phyloP scores from a whole-genome alignment of 2,329 filamentous ascomycete genomes.

The Sarocladiaceae sp. region DNA sequence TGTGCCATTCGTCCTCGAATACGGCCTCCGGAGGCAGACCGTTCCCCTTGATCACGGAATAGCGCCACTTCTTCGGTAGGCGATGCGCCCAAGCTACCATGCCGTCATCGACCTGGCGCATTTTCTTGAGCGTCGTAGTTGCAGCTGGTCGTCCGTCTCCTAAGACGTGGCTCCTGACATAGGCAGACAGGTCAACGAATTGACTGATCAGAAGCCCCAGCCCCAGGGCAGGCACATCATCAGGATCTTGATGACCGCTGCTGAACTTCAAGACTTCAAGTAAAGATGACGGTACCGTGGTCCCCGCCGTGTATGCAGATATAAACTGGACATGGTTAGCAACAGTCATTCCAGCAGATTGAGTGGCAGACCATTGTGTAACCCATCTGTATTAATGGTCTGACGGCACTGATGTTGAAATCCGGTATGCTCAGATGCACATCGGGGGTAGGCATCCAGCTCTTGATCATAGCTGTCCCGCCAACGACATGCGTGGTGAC shows the following conservation, averaged over 20 bases:
- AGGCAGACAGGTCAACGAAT: conserved; percentile 32
- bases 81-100: conserved; percentile 33
- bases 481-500: conserved; percentile 55
- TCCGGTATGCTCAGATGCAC: conserved; percentile 13
- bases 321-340: conserved; percentile 31
- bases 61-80: conserved; percentile 30
- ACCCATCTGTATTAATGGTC: conserved; percentile 48
- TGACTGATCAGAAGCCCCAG: conserved; percentile 34
- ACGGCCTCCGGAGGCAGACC: conserved; percentile 34
- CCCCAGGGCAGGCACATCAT: conserved; percentile 33
- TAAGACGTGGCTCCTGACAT: conserved; percentile 26
- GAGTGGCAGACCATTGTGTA: conserved; percentile 44
- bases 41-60: conserved; percentile 20
- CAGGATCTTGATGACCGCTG: conserved; percentile 25
- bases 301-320: conserved; percentile 30
- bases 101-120: conserved; percentile 32
- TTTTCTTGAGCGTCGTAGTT: conserved; percentile 28
- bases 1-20: conserved; percentile 48
- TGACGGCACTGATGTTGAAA: conserved; percentile 36
- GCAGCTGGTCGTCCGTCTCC: conserved; percentile 30
- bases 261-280: conserved; percentile 35
- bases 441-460: conserved; percentile 32
- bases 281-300: conserved; percentile 19
- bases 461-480: conserved; percentile 50
- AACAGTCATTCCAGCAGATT: not conserved